Base-by-base conservation (phyloP, 768 basidiomycete genomes). In the Panaeolus cyanescens region DNA sequence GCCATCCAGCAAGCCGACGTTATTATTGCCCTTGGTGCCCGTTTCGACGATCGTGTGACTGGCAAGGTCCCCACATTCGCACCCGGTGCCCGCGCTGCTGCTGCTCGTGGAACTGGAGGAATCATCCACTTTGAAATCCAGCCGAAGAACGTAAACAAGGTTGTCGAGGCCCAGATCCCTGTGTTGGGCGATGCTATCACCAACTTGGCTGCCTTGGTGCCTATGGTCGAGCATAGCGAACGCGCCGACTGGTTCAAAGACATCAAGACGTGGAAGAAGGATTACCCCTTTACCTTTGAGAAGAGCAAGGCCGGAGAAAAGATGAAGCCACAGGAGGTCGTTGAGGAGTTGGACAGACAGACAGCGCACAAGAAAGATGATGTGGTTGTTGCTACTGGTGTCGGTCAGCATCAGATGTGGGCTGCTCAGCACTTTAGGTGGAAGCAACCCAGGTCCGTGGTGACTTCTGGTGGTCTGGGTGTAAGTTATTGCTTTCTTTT, bases 331-430 rank as follows among this genome's bases (percentile, higher is more conserved):
- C 97, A 99, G 76, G 95, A 96, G 75, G 93, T 98, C 58, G 87
- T 99, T 37, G 91, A 95, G 77, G 96, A 96, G 77, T 82, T 99
- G 39, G 89, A 99, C 69, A 80, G 70, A 57, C 92, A 94, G 79
- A 87, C 86, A n/a, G 80, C 79, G 54, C 82, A 90, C 61, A 85
- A 79, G 74, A 96, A 99, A 79, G 90, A 93, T 60, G 87, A 98
- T 22, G 84, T 97, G 36, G 77, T 99, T 70, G 77, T 99, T 56
- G 76, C 93, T 10, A 99, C 97, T 15, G 97, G 97, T 67, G 97
- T 99, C 20, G 97, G 97, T 7, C 97, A 99, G 74, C 97, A 99
- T 78, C 96, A 99, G 77, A 99, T 99, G 97, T 99, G 95, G 95
- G 96, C 96, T 1, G 93, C 93, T 39, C 97, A 99, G 74, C 83